phyloP scores from a whole-genome alignment of 208 protist species.

The Acanthamoeba rhysodes region DNA sequence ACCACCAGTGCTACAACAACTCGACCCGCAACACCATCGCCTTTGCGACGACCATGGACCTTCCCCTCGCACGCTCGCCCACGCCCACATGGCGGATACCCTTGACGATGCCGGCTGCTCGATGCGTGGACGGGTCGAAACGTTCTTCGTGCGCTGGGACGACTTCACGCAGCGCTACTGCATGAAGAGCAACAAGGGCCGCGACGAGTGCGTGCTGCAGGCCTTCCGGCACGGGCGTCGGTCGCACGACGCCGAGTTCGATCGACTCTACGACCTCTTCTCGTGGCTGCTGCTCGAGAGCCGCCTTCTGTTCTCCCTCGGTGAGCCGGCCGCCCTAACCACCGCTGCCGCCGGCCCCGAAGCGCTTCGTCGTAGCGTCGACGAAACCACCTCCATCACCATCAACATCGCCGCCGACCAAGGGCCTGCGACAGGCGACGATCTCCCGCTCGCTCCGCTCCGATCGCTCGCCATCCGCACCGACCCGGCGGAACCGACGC shows the following conservation, averaged over 20 bases:
- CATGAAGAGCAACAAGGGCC: slow-evolving; percentile 55
- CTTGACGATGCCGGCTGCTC: neutral
- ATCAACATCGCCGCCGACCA: too few species aligned
- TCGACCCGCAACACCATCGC: neutral
- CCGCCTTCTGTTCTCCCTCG: neutral
- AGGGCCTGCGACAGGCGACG: too few species aligned
- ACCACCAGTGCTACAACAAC: neutral
- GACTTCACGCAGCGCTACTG: slow-evolving; percentile 48
- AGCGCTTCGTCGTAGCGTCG: too few species aligned
- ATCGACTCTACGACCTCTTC: neutral
- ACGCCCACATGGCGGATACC: neutral
- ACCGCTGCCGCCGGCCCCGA: too few species aligned
- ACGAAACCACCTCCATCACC: too few species aligned
- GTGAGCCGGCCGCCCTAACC: neutral
- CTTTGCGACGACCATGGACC: neutral
- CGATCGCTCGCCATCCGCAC: too few species aligned
- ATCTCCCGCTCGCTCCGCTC: too few species aligned
- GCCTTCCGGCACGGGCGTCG: slow-evolving; percentile 39
- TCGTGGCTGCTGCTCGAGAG: neutral
- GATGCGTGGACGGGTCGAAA: neutral
- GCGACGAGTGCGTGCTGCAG: slow-evolving; percentile 65
- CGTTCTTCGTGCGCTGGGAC: slow-evolving; percentile 36
- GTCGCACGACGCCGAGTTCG: slow-evolving; percentile 52
- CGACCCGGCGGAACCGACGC: too few species aligned
- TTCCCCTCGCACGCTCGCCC: neutral